A percentile compares a stretch with the other conserved stretches of the same genome.
Conservation (phyloP, 2,329 filamentous ascomycete species). For the Xylaria sp. region DNA sequence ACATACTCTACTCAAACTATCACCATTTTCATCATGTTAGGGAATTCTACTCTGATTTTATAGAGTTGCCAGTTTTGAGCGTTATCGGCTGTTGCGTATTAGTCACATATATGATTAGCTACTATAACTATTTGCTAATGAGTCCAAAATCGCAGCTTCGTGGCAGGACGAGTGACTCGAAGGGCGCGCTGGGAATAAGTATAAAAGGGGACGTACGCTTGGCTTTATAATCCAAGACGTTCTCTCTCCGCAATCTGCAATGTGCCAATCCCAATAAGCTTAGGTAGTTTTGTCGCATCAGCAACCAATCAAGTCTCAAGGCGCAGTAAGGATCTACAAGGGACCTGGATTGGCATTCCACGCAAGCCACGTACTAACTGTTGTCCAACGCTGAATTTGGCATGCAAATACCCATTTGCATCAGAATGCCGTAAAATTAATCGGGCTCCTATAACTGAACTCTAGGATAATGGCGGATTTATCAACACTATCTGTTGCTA, state of each 20-base stretch:
- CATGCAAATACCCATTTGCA: background rate
- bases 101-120: slow-evolving; percentile 13
- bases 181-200: background rate
- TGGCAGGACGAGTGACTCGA: background rate
- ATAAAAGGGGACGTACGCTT: background rate
- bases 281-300: background rate
- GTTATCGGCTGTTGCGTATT: slow-evolving; percentile 26
- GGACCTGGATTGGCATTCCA: background rate
- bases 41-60: slow-evolving; percentile 1
- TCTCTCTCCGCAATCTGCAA: background rate
- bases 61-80: background rate
- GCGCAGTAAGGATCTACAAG: background rate
- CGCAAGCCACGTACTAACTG: background rate
- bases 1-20: background rate
- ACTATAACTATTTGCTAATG: background rate
- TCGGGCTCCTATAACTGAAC: background rate
- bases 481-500: background rate
- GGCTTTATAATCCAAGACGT: slow-evolving; percentile 16
- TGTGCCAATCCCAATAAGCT: background rate
- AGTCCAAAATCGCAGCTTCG: background rate
- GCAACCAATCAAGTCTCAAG: background rate
- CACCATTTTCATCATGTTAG: background rate
- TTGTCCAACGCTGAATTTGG: background rate
- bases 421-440: background rate
- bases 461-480: background rate